Percentiles rank a stretch among this genome's conserved stretches.
Evolutionary conservation across 2,329 filamentous ascomycete genomes (phyloP).

Genomic region (Chaetomiaceae sp.): DNA sequence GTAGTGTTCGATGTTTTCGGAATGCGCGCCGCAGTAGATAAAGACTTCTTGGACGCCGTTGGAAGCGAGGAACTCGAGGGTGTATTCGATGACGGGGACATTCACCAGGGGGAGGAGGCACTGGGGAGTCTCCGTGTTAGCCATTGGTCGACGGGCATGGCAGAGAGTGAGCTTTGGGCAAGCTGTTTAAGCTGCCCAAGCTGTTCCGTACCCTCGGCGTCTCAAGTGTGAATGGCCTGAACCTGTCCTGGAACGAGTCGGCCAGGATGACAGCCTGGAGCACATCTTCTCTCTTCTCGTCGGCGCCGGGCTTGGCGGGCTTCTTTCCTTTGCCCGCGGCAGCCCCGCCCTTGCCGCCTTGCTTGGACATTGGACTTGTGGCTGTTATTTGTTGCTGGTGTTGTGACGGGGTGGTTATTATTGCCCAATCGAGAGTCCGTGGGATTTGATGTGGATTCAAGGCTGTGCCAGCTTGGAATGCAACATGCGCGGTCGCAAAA

Average conservation of each 20-base stretch:
- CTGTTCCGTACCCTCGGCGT: conserved; percentile 75
- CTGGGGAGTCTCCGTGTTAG: conserved; percentile 41
- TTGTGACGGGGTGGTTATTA: too few species aligned
- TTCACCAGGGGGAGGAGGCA: conserved; percentile 92
- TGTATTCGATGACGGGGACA: conserved; percentile 94
- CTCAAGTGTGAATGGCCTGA: conserved; percentile 83
- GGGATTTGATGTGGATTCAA: too few species aligned
- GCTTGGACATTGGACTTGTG: conserved; percentile 38
- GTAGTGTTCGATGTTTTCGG: conserved; percentile 81
- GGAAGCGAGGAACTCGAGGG: conserved; percentile 90
- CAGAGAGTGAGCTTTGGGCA: too few species aligned
- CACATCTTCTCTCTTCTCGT: conserved; percentile 55
- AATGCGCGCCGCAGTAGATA: conserved; percentile 85
- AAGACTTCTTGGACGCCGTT: conserved; percentile 93
- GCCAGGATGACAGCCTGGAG: conserved; percentile 68
- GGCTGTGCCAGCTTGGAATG: too few species aligned
- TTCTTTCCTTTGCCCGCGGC: conserved; percentile 49
- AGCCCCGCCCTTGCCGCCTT: conserved; percentile 37
- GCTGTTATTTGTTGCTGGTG: too few species aligned
- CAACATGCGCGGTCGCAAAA: not conserved
- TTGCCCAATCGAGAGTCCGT: too few species aligned
- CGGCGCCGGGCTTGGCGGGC: conserved; percentile 42
- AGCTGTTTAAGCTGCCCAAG: too few species aligned
- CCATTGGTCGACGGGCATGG: too few species aligned
- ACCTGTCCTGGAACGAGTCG: conserved; percentile 91